phyloP scores from a whole-genome alignment of 495 filamentous ascomycete species.

The Lasiosphaeria ovina region DNA sequence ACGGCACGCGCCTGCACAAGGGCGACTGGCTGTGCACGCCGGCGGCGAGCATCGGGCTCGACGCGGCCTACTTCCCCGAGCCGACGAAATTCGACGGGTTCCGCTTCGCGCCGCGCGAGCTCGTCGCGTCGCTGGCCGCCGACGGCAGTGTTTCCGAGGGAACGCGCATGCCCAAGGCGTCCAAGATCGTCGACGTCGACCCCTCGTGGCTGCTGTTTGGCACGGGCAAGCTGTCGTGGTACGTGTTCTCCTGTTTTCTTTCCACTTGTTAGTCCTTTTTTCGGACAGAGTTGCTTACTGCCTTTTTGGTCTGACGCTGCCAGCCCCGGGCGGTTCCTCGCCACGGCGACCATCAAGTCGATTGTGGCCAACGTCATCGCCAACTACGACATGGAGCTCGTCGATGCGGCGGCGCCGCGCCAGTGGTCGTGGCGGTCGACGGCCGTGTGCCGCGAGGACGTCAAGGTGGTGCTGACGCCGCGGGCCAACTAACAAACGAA shows the following conservation, averaged over 20 bases:
- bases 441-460: slow-evolving; percentile 18
- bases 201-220: slow-evolving; percentile 28
- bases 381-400: slow-evolving; percentile 25
- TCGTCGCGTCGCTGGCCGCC: background rate
- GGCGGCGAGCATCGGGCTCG: slow-evolving; percentile 17
- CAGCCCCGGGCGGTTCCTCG: slow-evolving; percentile 30
- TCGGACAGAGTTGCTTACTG: background rate
- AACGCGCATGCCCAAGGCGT: slow-evolving; percentile 18
- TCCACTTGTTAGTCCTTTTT: background rate
- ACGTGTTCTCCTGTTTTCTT: background rate
- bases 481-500: background rate
- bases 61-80: slow-evolving; percentile 17
- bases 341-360: slow-evolving; percentile 28
- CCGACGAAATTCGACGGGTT: slow-evolving; percentile 27
- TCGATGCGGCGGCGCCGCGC: slow-evolving; percentile 11
- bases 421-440: slow-evolving; percentile 26
- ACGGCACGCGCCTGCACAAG: slow-evolving; percentile 25
- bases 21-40: slow-evolving; percentile 33
- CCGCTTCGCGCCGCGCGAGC: slow-evolving; percentile 16
- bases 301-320: background rate
- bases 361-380: slow-evolving; percentile 24
- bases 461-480: slow-evolving; percentile 19
- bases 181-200: slow-evolving; percentile 23
- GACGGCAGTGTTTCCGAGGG: background rate
- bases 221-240: slow-evolving; percentile 26